Evolutionary conservation across 2,329 filamentous ascomycete species (phyloP), one percentile per base, ranked within the genome.

Genomic region (Colletotrichum sidae): DNA sequence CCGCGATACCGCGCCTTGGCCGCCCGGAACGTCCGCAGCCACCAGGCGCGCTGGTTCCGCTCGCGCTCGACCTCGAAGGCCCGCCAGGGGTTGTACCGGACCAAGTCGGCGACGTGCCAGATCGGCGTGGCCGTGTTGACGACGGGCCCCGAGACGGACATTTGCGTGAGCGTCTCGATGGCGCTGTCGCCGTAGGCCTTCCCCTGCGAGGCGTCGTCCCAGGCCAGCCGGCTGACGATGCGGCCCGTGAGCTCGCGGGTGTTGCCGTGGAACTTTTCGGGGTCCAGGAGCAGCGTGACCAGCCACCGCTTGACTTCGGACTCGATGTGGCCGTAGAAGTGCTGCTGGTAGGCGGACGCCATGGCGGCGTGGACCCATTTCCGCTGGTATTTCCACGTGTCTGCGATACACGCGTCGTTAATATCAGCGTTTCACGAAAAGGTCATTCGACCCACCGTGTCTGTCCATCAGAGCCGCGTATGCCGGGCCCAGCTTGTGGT

Each of bases 281-380:
- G 83, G 69, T 84, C 81, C 8, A 83, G 68, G 10, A 84, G 71
- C 5, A 84, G 74, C 58, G 81, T 75, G n/a, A 79, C 79, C 11
- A 84, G 76, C 64, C 78, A 82, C 12, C 81, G 77, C 62, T 77
- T 78, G 62, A 81, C 78, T 70, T 85, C 83, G 12, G 70, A 71
- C 68, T 84, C 83, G 54, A 84, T 78, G 68, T 84, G 80, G 4
- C 83, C 83, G 68, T 82, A 83, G 69, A 84, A 85, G 67, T 78
- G 77, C 7, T 74, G 64, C 49, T 77, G 75, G 51, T 79, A 74
- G 37, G 77, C 76, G 11, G 76, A 74, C n/a, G 74, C 74, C 79
- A 82, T 80, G 69, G 83, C 82, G 8, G 83, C 80, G 66, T 85
- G 83, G 11, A 82, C 78, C 83, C 82, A 85, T 73, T 83, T 84